Base-by-base conservation (phyloP, 805 yeast genomes). In the Lachancea cidri region DNA sequence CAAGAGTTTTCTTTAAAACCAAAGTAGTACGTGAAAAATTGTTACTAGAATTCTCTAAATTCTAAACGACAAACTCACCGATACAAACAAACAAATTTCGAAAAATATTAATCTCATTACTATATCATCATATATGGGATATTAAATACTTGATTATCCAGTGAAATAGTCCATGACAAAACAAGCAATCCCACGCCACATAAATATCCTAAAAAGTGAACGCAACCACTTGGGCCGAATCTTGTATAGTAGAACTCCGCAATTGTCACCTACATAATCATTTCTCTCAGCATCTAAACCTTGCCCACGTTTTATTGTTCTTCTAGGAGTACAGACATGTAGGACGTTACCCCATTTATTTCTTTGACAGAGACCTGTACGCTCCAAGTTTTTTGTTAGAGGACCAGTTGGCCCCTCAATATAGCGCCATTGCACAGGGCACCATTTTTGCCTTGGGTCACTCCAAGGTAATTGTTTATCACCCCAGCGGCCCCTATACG, bases 351-450 rank as follows among this genome's bases (percentile, higher is more conserved):
- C 91, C 96, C 96, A 87, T 59, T 86, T 88, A 46, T 78, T 71
- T 27, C 89, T 66, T 58, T 88, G 94, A 58, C 98, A 91, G 1
- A 93, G 80, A 13, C 77, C 73, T 1, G 66, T 60, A 33, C 98
- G 71, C 36, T 72, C 61, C 41, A 93, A 68, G 55, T 87, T 83
- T 63, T 91, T 91, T 41, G 72, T 69, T 39, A 93, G 61, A 1
- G 98, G 98, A 0, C 98, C 98, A 1, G 75, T 67, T 2, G 98
- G 98, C 0, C 98, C 98, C 54, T 85, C 89, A 38, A 93, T 88
- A 59, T 84, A 86, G 50, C 79, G 77, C 85, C 89, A 85, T 50
- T 93, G 95, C 57, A 86, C 87, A 2, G 93, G 81, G 47, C 88
- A 84, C 80, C 89, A 84, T 44, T 69, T 74, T 59, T 93, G 98